A percentile compares a stretch with the other conserved stretches of the same genome.
Evolutionary conservation across 116 monocot species (phyloP).

Genomic region (Papilionanthe hybrid): DNA sequence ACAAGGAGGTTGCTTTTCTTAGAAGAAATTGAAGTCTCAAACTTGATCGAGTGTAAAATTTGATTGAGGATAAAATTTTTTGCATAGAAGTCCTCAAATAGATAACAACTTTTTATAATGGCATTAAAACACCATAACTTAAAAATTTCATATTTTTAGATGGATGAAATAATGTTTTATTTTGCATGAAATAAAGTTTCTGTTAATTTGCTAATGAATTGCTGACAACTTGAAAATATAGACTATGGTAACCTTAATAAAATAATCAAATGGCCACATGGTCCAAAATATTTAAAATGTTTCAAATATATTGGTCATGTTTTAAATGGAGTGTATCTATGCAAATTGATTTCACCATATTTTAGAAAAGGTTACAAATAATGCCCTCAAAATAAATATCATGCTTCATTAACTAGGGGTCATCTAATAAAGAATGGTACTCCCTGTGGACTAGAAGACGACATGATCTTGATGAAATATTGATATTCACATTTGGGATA

Average conservation of each 20-base stretch:
- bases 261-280: neutral
- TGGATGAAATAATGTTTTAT: neutral
- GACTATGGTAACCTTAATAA: neutral
- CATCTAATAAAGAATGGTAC: neutral
- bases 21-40: no score
- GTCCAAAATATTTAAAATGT: neutral
- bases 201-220: neutral
- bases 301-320: neutral
- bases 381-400: neutral
- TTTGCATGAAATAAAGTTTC: conserved; percentile 1
- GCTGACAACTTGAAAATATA: neutral
- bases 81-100: no score
- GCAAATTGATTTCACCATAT: neutral
- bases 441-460: neutral
- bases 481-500: neutral
- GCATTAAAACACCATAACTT: no score
- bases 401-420: neutral
- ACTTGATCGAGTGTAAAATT: no score
- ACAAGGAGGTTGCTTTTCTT: neutral
- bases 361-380: neutral
- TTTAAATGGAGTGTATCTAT: neutral
- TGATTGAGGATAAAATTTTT: no score
- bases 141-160: neutral
- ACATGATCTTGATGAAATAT: neutral
- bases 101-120: no score